Evolutionary conservation across 805 yeast species (phyloP), one percentile per base, ranked within the genome.

Genomic region (Yarrowia osloensis): DNA sequence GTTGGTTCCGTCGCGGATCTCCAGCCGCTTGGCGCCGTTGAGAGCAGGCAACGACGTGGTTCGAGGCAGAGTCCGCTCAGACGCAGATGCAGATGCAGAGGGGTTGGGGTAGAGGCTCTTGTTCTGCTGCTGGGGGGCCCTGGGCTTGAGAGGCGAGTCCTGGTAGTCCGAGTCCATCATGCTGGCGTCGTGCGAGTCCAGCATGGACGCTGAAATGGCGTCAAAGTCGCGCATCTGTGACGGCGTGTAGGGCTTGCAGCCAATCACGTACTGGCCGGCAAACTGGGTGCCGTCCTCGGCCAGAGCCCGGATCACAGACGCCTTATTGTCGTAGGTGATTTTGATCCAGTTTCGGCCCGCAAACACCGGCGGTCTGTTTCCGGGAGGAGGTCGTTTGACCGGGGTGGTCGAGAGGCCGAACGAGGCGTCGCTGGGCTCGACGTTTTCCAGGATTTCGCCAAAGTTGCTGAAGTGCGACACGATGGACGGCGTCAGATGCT

Each of bases 271-370:
- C 28, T 82, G 80, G 0, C 90, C 94, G 66, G 88, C 89, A 72
- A 88, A 84, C 6, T 87, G 82, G 13, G 81, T 76, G 4, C 97
- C 96, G 74, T 91, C 90, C 73, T 92, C 97, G 70, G 89, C 87
- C 50, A 93, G 78, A 0, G 99, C 97, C 67, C 96, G 86, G 19
- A 85, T 76, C 2, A 97, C 97, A 11, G 93, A 83, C 1, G 88
- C 80, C 8, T 89, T 84, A 68, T 87, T 88, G 67, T 86, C 88
- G 76, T 86, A 95, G 3, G 98, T 93, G 66, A 94, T 75, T 74
- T 92, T 90, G n/a, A 93, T 86, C 98, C 98, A 94, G 44, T 90
- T 87, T 54, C 86, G 84, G 0, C 98, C 98, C 13, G 93, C 84
- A 76, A 86, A 89, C 9, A 94, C 88, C 3, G 97, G 96, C 35